Percentiles rank a stretch among this genome's conserved stretches.
These are phyloP conservation scores for Phenoliferia sp. DNA, from an alignment of 1,284 basidiomycete species.

Conservation along the genomic window DNA sequence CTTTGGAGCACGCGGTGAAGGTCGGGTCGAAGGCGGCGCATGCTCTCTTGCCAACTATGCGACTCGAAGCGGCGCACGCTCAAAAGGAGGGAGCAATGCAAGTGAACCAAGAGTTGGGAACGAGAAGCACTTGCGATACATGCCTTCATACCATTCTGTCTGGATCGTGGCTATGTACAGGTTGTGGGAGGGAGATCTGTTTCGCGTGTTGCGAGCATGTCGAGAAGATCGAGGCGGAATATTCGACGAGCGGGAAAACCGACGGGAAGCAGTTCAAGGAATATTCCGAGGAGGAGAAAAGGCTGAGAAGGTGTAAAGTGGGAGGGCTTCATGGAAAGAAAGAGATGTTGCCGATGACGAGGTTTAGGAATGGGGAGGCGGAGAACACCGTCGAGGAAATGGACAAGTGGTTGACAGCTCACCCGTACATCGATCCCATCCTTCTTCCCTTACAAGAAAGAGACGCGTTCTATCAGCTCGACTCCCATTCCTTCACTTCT, in stretches of 20 bases:
- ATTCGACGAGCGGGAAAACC: neutral
- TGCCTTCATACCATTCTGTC: slow-evolving; percentile 73
- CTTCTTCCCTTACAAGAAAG: slow-evolving; percentile 25
- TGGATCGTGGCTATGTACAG: slow-evolving; percentile 78
- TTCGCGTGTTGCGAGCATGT: slow-evolving; percentile 60
- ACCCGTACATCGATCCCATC: slow-evolving; percentile 20
- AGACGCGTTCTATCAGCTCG: neutral
- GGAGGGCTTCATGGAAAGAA: slow-evolving; percentile 10
- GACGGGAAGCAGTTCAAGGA: neutral
- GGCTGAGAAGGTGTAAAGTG: slow-evolving; percentile 24
- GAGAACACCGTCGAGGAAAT: slow-evolving; percentile 61
- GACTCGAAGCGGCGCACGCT: slow-evolving; percentile 64
- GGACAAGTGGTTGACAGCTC: slow-evolving; percentile 51
- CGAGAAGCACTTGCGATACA: slow-evolving; percentile 17
- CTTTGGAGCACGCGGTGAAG: slow-evolving; percentile 34
- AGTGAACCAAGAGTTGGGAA: slow-evolving; percentile 65
- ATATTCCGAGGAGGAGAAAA: slow-evolving; percentile 6
- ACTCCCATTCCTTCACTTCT: neutral
- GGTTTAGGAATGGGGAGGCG: slow-evolving; percentile 65
- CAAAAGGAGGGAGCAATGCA: slow-evolving; percentile 59
- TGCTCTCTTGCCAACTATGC: slow-evolving; percentile 63
- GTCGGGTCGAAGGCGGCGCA: slow-evolving; percentile 57
- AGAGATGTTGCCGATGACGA: slow-evolving; percentile 72
- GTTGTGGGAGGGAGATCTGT: slow-evolving; percentile 85
- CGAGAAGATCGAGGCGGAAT: neutral